Conservation (phyloP, 768 basidiomycete genomes). For the Mycena epipterygia region DNA sequence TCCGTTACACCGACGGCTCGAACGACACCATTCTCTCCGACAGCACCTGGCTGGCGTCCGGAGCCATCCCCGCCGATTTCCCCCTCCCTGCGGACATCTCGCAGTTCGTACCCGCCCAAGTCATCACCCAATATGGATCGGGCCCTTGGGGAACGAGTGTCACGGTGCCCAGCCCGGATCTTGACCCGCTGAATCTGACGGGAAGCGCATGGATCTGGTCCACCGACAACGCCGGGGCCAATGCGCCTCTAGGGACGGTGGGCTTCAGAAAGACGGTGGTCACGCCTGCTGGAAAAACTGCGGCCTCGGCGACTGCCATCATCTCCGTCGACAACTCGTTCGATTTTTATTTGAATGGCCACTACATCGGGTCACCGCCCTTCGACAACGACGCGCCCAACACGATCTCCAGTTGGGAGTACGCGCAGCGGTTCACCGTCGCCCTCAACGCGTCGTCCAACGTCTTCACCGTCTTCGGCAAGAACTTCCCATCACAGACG, state of each 20-base stretch:
- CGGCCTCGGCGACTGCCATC: slow-evolving; percentile 19
- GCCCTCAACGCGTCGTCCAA: slow-evolving; percentile 9
- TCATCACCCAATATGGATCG: slow-evolving; percentile 19
- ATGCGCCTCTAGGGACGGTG: slow-evolving; percentile 19
- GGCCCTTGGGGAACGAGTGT: slow-evolving; percentile 26
- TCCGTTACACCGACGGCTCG: slow-evolving; percentile 19
- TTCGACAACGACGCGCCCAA: background rate
- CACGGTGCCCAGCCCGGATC: background rate
- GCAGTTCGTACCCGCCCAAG: slow-evolving; percentile 10
- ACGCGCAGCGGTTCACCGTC: slow-evolving; percentile 26
- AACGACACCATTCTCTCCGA: slow-evolving; percentile 24
- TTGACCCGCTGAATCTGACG: background rate
- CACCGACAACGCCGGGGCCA: background rate
- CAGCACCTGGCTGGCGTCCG: slow-evolving; percentile 22
- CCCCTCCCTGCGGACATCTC: slow-evolving; percentile 26
- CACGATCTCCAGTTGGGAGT: background rate
- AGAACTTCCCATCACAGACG: slow-evolving; percentile 3
- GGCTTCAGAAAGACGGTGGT: slow-evolving; percentile 30
- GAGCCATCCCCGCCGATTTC: slow-evolving; percentile 20
- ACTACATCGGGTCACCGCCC: slow-evolving; percentile 28
- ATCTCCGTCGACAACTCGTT: slow-evolving; percentile 27
- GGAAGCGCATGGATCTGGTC: slow-evolving; percentile 32
- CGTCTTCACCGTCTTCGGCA: slow-evolving; percentile 21
- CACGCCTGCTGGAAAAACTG: slow-evolving; percentile 1
- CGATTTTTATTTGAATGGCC: slow-evolving; percentile 18